Evolutionary conservation across 805 yeast genomes (phyloP).

Genomic region (Debaryomyces castellii): DNA sequence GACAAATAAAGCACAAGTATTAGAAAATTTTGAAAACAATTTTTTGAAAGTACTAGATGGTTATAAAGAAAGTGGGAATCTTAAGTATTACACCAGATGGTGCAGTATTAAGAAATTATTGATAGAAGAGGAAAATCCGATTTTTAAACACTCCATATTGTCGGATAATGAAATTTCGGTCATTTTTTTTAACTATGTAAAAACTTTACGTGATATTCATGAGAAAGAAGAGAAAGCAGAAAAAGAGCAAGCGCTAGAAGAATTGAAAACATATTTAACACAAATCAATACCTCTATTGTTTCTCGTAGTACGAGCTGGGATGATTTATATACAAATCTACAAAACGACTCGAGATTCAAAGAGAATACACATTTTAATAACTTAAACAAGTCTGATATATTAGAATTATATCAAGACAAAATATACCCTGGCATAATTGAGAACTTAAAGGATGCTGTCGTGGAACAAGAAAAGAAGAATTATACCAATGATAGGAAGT

Average conservation of each 20-base stretch:
- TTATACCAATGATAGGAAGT: constrained; percentile 59
- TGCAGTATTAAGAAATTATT: constrained; percentile 44
- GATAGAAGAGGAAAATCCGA: constrained; percentile 63
- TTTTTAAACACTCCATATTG: constrained; percentile 58
- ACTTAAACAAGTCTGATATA: constrained; percentile 59
- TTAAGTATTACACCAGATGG: constrained; percentile 67
- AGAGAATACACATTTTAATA: constrained; percentile 55
- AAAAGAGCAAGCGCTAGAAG: constrained; percentile 50
- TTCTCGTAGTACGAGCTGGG: constrained; percentile 36
- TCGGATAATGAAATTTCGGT: constrained; percentile 56
- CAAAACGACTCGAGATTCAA: constrained; percentile 51
- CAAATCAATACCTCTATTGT: constrained; percentile 30
- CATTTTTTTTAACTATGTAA: constrained; percentile 53
- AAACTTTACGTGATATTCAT: constrained; percentile 33
- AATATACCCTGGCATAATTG: constrained; percentile 27
- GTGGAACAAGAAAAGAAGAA: constrained; percentile 33
- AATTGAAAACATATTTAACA: constrained; percentile 51
- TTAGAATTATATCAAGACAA: constrained; percentile 48
- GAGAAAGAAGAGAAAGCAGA: constrained; percentile 17
- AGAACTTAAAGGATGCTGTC: constrained; percentile 20
- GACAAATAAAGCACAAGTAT: constrained; percentile 49
- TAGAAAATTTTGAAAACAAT: constrained; percentile 56
- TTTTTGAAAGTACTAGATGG: constrained; percentile 47
- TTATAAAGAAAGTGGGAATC: constrained; percentile 29
- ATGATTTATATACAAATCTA: constrained; percentile 31